These are phyloP conservation scores for Naganishia onofrii DNA, from an alignment of 768 basidiomycete species.

Conservation along the genomic window DNA sequence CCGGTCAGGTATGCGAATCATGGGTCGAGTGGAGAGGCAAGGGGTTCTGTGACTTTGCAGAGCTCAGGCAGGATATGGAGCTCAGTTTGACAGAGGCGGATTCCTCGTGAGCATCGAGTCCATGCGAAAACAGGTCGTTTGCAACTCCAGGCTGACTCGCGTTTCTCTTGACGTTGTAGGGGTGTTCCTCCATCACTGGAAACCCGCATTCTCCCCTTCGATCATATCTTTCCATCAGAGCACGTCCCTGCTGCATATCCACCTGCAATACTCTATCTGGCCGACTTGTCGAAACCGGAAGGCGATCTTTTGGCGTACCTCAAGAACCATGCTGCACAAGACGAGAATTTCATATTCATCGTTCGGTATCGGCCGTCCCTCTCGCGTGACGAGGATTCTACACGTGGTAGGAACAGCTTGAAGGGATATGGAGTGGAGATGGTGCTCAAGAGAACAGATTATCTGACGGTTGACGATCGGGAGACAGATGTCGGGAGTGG, in stretches of 20 bases:
- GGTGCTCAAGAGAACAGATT: slow-evolving; percentile 95
- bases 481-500: slow-evolving; percentile 34
- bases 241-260: slow-evolving; percentile 59
- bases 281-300: slow-evolving; percentile 66
- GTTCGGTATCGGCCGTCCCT: slow-evolving; percentile 65
- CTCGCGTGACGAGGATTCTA: slow-evolving; percentile 28
- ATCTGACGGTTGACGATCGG: slow-evolving; percentile 87
- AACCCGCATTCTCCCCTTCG: slow-evolving; percentile 62
- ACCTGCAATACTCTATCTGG: slow-evolving; percentile 74
- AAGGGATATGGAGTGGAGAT: slow-evolving; percentile 89
- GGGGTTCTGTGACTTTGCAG: slow-evolving; percentile 43
- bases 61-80: slow-evolving; percentile 45
- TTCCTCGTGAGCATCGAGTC: slow-evolving; percentile 32
- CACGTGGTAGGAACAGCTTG: slow-evolving; percentile 54
- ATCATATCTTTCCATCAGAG: slow-evolving; percentile 60
- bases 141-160: neutral
- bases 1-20: slow-evolving; percentile 36
- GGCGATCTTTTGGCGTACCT: slow-evolving; percentile 68
- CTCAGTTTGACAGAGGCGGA: slow-evolving; percentile 37
- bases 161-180: neutral
- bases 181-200: neutral
- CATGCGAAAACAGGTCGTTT: neutral
- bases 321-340: slow-evolving; percentile 56
- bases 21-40: slow-evolving; percentile 51
- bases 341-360: slow-evolving; percentile 66